These are phyloP conservation scores for Falciphora oryzae DNA, from an alignment of 2,329 filamentous ascomycete species.

Conservation along the genomic window DNA sequence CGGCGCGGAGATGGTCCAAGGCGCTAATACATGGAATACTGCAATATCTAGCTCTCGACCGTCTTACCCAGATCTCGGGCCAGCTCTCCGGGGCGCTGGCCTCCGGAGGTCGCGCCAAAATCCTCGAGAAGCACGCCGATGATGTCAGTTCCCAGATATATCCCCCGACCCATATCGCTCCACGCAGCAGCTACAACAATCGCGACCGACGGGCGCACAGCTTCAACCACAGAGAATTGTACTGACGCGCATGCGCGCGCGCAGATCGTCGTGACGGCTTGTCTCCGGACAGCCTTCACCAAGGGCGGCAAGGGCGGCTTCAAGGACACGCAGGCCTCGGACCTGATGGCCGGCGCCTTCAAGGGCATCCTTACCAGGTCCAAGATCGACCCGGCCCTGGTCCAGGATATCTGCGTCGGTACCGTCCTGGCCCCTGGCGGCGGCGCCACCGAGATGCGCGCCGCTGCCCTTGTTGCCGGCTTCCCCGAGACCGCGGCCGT, in stretches of 20 bases:
- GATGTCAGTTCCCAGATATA: slow-evolving; percentile 43
- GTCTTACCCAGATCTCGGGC: slow-evolving; percentile 55
- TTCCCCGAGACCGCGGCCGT: slow-evolving; percentile 84
- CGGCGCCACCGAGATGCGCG: slow-evolving; percentile 94
- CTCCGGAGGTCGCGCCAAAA: slow-evolving; percentile 43
- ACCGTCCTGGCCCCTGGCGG: slow-evolving; percentile 88
- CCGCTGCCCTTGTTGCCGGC: slow-evolving; percentile 81
- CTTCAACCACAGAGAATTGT: slow-evolving; percentile 1
- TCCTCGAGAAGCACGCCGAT: slow-evolving; percentile 61
- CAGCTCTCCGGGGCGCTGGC: slow-evolving; percentile 48
- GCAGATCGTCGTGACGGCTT: slow-evolving; percentile 83
- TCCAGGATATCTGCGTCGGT: slow-evolving; percentile 91
- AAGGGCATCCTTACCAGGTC: slow-evolving; percentile 77
- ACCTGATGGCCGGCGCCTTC: slow-evolving; percentile 80
- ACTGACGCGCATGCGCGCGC: background rate
- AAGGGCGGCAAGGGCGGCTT: slow-evolving; percentile 90
- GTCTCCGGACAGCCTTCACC: slow-evolving; percentile 85
- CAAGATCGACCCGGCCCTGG: slow-evolving; percentile 77
- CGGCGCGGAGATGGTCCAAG: background rate
- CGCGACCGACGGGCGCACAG: slow-evolving; percentile 20
- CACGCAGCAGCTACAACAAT: background rate
- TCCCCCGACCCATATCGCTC: slow-evolving; percentile 2
- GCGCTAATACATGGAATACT: background rate
- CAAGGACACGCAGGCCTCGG: slow-evolving; percentile 86
- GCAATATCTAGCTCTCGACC: slow-evolving; percentile 42